Conservation (phyloP, 2,329 filamentous ascomycete genomes). For the Cladosporium sp. region DNA sequence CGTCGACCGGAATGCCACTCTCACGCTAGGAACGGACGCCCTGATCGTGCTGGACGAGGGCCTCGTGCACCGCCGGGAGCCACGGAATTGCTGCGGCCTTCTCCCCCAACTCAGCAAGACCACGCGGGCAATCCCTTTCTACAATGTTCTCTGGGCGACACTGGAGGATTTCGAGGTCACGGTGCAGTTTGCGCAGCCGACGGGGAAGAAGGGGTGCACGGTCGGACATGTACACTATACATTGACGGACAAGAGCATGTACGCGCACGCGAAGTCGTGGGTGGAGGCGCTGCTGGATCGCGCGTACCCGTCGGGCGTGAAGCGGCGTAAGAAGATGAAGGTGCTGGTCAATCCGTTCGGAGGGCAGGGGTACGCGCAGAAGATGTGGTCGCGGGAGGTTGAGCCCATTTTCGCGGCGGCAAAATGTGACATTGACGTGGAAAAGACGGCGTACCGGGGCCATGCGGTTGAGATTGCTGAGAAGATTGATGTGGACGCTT, state of each 20-base stretch:
- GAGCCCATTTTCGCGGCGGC: constrained; percentile 80
- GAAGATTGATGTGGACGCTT: constrained; percentile 68
- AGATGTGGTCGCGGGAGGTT: constrained; percentile 67
- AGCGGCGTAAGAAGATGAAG: constrained; percentile 70
- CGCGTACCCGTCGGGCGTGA: constrained; percentile 61
- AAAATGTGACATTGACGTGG: constrained; percentile 66
- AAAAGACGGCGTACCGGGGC: constrained; percentile 63
- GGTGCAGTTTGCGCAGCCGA: constrained; percentile 65
- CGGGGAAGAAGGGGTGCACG: constrained; percentile 49
- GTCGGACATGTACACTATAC: constrained; percentile 57
- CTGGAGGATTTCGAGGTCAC: constrained; percentile 54
- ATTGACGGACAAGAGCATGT: constrained; percentile 46
- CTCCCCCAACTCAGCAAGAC: constrained; percentile 40
- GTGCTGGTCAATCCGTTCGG: constrained; percentile 88
- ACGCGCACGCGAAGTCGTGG: constrained; percentile 53
- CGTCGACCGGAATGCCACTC: constrained; percentile 52
- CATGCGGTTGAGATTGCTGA: constrained; percentile 74
- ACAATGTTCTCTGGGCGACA: constrained; percentile 79
- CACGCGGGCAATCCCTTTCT: constrained; percentile 62
- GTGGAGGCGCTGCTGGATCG: constrained; percentile 57
- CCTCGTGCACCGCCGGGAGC: constrained; percentile 40
- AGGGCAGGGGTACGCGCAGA: constrained; percentile 70
- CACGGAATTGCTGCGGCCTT: constrained; percentile 52
- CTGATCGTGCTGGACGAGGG: constrained; percentile 56
- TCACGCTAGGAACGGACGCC: constrained; percentile 56